Percentiles rank a stretch among this genome's conserved stretches.
phyloP scores from a whole-genome alignment of 2,329 filamentous ascomycete species.

The Diatrype stigma region DNA sequence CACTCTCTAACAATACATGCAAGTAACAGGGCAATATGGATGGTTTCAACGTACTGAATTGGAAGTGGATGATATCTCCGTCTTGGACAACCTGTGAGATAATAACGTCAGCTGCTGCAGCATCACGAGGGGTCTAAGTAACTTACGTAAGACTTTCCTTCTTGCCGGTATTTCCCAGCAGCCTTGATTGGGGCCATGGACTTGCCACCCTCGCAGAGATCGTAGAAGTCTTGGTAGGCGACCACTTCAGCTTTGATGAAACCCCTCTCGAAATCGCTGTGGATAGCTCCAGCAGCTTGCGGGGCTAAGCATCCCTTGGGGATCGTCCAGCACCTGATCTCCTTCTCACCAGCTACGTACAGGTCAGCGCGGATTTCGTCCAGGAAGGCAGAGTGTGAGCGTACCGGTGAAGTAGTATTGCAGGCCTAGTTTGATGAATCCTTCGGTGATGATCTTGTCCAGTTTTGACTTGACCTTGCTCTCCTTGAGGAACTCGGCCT shows the following conservation, averaged over 20 bases:
- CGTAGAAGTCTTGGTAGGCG: constrained; percentile 40
- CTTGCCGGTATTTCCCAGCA: constrained; percentile 40
- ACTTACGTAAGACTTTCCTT: constrained; percentile 40
- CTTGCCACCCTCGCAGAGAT: constrained; percentile 38
- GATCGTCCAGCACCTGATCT: constrained; percentile 41
- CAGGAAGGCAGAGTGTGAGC: background rate
- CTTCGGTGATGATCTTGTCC: constrained; percentile 40
- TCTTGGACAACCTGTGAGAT: constrained; percentile 34
- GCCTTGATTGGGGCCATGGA: constrained; percentile 42
- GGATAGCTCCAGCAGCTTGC: constrained; percentile 38
- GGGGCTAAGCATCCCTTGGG: constrained; percentile 34
- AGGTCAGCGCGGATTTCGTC: constrained; percentile 4
- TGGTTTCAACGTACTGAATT: constrained; percentile 34
- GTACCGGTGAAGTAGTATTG: constrained; percentile 41
- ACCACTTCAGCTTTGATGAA: constrained; percentile 45
- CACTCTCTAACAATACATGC: background rate
- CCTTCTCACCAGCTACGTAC: constrained; percentile 36
- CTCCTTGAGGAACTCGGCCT: constrained; percentile 33
- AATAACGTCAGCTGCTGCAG: constrained; percentile 14
- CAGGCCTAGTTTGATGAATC: constrained; percentile 39
- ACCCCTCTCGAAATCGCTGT: constrained; percentile 39
- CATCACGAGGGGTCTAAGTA: background rate
- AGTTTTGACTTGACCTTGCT: constrained; percentile 38
- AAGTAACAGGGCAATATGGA: background rate
- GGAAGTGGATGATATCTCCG: constrained; percentile 40